phyloP scores from a whole-genome alignment of 129 eudicot species.

The Flaveria bidentis region DNA sequence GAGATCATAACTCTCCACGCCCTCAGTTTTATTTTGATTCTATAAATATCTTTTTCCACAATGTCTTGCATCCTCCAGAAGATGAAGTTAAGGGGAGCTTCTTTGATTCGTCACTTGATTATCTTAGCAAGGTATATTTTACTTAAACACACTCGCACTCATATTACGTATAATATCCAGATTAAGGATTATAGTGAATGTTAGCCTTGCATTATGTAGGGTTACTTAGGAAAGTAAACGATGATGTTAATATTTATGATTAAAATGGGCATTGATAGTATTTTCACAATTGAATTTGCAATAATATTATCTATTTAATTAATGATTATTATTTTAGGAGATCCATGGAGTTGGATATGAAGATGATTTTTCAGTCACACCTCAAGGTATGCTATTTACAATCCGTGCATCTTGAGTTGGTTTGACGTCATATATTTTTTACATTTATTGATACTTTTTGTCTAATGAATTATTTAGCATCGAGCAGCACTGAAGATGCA shows the following conservation, averaged over 20 bases:
- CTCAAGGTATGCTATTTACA: slow-evolving; percentile 43
- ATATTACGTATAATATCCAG: background rate
- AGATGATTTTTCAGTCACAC: slow-evolving; percentile 49
- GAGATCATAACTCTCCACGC: slow-evolving; percentile 98
- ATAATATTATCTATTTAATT: background rate
- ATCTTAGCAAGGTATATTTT: slow-evolving; percentile 58
- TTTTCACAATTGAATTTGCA: background rate
- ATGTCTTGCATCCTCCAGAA: slow-evolving; percentile 88
- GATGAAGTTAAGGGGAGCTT: slow-evolving; percentile 59
- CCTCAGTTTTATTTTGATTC: slow-evolving; percentile 98
- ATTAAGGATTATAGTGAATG: too few species aligned
- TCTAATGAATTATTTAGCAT: slow-evolving; percentile 33
- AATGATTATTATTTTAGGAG: slow-evolving; percentile 46
- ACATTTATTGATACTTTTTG: slow-evolving; percentile 14
- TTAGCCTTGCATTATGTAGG: too few species aligned
- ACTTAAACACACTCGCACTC: background rate
- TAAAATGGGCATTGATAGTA: background rate
- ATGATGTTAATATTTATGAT: background rate
- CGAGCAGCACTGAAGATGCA: slow-evolving; percentile 77
- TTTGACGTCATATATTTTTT: background rate
- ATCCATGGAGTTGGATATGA: slow-evolving; percentile 57
- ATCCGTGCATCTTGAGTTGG: background rate
- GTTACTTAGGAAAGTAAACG: too few species aligned
- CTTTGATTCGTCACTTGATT: slow-evolving; percentile 63
- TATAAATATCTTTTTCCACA: slow-evolving; percentile 87